Evolutionary conservation across 2,329 filamentous ascomycete species (phyloP).

Genomic region (Zelopaecilomyces penicillatus): DNA sequence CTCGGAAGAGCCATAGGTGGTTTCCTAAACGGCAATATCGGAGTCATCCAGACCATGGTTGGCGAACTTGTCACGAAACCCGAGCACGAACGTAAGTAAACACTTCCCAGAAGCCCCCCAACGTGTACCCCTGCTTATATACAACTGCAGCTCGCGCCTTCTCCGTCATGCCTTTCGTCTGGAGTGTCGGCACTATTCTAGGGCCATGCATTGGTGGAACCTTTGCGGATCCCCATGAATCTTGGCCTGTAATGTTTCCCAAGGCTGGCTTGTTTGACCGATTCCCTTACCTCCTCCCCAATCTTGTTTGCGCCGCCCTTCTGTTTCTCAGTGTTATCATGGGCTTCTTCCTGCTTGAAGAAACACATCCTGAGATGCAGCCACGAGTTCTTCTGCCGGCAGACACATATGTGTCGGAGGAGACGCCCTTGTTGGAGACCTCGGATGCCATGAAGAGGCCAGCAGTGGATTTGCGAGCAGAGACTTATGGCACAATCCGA

Average conservation of each 20-base stretch:
- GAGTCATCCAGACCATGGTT: constrained; percentile 88
- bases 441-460: constrained; percentile 67
- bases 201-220: constrained; percentile 82
- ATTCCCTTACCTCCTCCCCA: constrained; percentile 84
- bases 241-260: constrained; percentile 65
- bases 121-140: constrained; percentile 7
- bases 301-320: constrained; percentile 71
- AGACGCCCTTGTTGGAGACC: constrained; percentile 68
- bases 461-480: constrained; percentile 64
- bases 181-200: constrained; percentile 82
- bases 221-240: constrained; percentile 68
- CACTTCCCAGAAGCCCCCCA: background rate
- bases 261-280: constrained; percentile 59
- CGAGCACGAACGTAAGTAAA: constrained; percentile 70
- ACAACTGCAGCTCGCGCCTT: constrained; percentile 62
- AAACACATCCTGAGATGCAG: constrained; percentile 82
- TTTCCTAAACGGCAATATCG: constrained; percentile 83
- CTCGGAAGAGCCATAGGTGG: constrained; percentile 69
- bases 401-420: constrained; percentile 47
- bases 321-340: constrained; percentile 71
- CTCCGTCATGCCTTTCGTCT: constrained; percentile 89
- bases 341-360: constrained; percentile 73
- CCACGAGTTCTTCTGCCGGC: constrained; percentile 39
- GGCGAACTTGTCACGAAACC: constrained; percentile 76
- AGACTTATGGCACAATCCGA: constrained; percentile 69